Percentiles rank a stretch among this genome's conserved stretches.
phyloP scores from a whole-genome alignment of 306 rosid species.

The Cicer pinnatifidum region DNA sequence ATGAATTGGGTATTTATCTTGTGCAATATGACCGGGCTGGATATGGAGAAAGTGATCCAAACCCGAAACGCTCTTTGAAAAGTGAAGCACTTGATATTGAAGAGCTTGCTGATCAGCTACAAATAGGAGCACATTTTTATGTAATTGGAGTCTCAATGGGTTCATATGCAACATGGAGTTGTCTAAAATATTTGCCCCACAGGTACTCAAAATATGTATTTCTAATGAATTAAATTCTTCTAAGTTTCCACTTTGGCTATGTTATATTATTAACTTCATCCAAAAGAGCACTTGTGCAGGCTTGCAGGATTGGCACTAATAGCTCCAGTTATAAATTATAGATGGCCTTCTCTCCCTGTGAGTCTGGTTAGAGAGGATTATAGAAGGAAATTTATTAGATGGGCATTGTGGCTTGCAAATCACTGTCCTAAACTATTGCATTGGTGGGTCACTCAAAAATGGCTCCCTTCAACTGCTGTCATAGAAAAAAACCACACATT shows the following conservation, averaged over 20 bases:
- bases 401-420: conserved; percentile 70
- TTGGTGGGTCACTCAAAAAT: conserved; percentile 92
- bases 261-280: background rate
- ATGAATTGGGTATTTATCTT: conserved; percentile 78
- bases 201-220: conserved; percentile 54
- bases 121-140: conserved; percentile 72
- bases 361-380: conserved; percentile 71
- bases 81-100: conserved; percentile 86
- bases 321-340: conserved; percentile 81
- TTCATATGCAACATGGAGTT: conserved; percentile 96
- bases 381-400: conserved; percentile 60
- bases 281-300: conserved; percentile 58
- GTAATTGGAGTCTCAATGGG: conserved; percentile 93
- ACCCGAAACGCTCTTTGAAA: conserved; percentile 70
- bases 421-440: conserved; percentile 67
- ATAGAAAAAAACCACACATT: conserved; percentile 69
- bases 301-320: conserved; percentile 79
- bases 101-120: conserved; percentile 82
- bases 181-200: conserved; percentile 82
- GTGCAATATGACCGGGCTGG: conserved; percentile 85
- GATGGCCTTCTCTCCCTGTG: conserved; percentile 84
- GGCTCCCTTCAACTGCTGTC: conserved; percentile 90
- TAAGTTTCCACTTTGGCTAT: background rate
- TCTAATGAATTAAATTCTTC: background rate
- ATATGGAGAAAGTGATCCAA: conserved; percentile 92